Conservation (phyloP, 1,139 yeast genomes). For the Barnettozyma hawaiiensis region DNA sequence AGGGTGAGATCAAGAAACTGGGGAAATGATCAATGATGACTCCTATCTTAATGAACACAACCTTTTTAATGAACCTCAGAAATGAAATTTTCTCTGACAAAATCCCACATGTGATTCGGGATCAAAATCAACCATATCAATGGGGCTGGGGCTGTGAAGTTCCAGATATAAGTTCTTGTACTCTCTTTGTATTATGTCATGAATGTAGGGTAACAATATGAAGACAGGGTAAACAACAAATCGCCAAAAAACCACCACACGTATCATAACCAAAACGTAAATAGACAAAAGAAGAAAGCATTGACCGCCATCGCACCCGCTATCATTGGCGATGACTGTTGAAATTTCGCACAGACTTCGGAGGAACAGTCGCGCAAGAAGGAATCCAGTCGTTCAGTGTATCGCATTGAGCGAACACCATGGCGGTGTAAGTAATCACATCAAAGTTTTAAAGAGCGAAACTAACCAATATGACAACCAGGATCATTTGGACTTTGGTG, state of each 20-base stretch:
- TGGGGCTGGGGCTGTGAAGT: too few relatives aligned
- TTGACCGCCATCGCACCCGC: not conserved
- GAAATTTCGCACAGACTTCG: slow-evolving; percentile 4
- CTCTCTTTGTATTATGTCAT: not conserved
- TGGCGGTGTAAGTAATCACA: slow-evolving; percentile 7
- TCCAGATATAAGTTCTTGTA: not conserved
- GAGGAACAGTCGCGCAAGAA: slow-evolving; percentile 8
- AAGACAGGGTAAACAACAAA: not conserved
- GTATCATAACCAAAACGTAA: not conserved
- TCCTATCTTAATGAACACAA: too few relatives aligned
- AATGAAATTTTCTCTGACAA: too few relatives aligned
- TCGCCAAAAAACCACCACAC: too few relatives aligned
- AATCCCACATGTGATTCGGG: too few relatives aligned
- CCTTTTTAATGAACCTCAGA: too few relatives aligned
- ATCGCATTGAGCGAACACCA: slow-evolving; percentile 9
- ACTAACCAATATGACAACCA: not conserved
- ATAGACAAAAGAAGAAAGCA: too few relatives aligned
- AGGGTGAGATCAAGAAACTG: slow-evolving; percentile 29
- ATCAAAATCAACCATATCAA: too few relatives aligned
- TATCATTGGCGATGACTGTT: slow-evolving; percentile 3
- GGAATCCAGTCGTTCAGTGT: slow-evolving; percentile 10
- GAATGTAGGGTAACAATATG: not conserved
- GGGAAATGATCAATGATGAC: not conserved
- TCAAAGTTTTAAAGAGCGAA: too few relatives aligned
- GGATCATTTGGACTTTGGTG: slow-evolving; percentile 4